Evolutionary conservation across 2,329 filamentous ascomycete genomes (phyloP), one percentile per base, ranked within the genome.

Genomic region (Colletotrichum ledebouriae): DNA sequence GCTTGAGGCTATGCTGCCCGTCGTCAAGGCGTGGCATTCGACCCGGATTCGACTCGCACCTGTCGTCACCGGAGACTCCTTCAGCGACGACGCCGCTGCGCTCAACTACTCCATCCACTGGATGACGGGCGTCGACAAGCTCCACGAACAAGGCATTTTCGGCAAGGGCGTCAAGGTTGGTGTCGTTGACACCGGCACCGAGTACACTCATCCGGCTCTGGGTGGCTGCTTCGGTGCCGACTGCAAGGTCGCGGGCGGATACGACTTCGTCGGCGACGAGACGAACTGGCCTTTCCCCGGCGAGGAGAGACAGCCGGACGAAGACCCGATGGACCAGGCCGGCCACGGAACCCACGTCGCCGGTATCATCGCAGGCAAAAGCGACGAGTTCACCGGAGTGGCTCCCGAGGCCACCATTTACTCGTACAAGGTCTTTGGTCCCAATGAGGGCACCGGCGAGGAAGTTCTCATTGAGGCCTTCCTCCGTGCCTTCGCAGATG

Each of bases 271-370:
- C 29, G 74, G 75, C 6, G 72, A 75, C 20, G 60, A 61, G 4
- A 72, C 12, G 29, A 42, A 59, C 47, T 78, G 20, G 71, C 65
- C 65, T 4, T 69, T 37, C 44, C 64, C 64, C 10, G 68, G 68
- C 13, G 69, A 72, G 20, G 47, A 59, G 33, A 76, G 76, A 59
- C 70, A 64, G 7, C 84, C 85, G 1, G 85, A 85, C 70, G 61
- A 76, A 2, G 84, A 87, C 69, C 88, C 87, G 2, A 84, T 85
- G 73, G 85, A 85, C 70, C 87, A 85, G 72, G 77, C 74, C 2
- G 87, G 87, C 3, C 88, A 90, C 75, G 88, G 89, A 33, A 88
- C 86, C 1, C 87, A 89, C 75, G 86, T 89, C 20, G 82, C 41
- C 13, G 42, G 50, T 34, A 47, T 67, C 63, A 44, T 64, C 22